These are phyloP conservation scores for Hymenoscyphus infarciens DNA, from an alignment of 2,329 filamentous ascomycete species.

Conservation along the genomic window DNA sequence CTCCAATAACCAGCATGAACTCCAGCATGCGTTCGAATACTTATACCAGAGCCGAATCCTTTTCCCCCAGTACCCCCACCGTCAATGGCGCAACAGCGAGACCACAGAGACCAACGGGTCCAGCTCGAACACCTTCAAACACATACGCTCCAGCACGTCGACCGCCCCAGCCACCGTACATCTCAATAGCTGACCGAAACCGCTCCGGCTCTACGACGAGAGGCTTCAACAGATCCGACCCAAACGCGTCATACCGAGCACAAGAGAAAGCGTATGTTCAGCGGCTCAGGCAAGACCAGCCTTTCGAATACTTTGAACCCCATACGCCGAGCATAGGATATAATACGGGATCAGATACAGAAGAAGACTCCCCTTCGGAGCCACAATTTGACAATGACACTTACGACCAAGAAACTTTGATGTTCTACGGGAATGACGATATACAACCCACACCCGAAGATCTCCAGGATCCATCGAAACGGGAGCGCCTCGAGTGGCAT, in stretches of 20 bases:
- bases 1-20: conserved; percentile 27
- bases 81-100: conserved; percentile 49
- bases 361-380: conserved; percentile 88
- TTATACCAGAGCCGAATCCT: conserved; percentile 34
- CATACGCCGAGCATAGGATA: conserved; percentile 67
- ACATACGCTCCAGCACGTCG: conserved; percentile 69
- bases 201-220: conserved; percentile 56
- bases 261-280: conserved; percentile 96
- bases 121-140: conserved; percentile 70
- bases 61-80: conserved; percentile 29
- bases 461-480: conserved; percentile 78
- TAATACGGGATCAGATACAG: conserved; percentile 72
- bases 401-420: conserved; percentile 86
- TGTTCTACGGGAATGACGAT: conserved; percentile 90
- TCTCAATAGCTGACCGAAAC: conserved; percentile 41
- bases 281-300: conserved; percentile 76
- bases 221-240: conserved; percentile 50
- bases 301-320: conserved; percentile 49
- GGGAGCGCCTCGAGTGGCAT: conserved; percentile 94
- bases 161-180: conserved; percentile 47
- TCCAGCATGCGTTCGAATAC: conserved; percentile 41
- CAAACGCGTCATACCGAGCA: conserved; percentile 70
- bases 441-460: conserved; percentile 87
- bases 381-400: conserved; percentile 71
- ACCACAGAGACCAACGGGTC: conserved; percentile 64